A percentile compares a stretch with the other conserved stretches of the same genome.
Evolutionary conservation across 2,329 filamentous ascomycete genomes (phyloP).

Genomic region (Hortaea sp.): DNA sequence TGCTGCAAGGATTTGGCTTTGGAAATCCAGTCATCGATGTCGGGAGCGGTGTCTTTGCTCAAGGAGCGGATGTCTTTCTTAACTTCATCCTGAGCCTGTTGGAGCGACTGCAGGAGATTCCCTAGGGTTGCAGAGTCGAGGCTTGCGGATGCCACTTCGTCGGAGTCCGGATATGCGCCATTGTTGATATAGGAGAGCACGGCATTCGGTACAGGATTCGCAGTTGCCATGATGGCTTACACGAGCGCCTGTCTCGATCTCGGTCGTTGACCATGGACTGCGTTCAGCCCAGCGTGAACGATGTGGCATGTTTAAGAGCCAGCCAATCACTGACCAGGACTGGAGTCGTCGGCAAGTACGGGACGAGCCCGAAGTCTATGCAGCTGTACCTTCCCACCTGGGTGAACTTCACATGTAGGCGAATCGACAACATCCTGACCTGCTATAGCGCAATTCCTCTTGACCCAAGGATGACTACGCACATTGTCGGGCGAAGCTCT

Average conservation of each 20-base stretch:
- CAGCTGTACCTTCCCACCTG: too few species aligned
- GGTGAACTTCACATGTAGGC: too few species aligned
- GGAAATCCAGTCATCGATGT: slow-evolving; percentile 76
- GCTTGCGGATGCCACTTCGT: slow-evolving; percentile 30
- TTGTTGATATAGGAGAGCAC: slow-evolving; percentile 54
- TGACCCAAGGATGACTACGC: too few species aligned
- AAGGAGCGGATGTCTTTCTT: slow-evolving; percentile 64
- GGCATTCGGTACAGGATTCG: slow-evolving; percentile 41
- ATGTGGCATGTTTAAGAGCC: too few species aligned
- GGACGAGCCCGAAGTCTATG: too few species aligned
- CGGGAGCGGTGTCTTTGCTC: slow-evolving; percentile 65
- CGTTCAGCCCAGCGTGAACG: too few species aligned
- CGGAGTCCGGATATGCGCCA: slow-evolving; percentile 46
- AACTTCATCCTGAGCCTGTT: slow-evolving; percentile 42
- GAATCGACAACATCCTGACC: too few species aligned
- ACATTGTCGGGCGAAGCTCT: too few species aligned
- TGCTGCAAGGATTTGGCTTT: slow-evolving; percentile 76
- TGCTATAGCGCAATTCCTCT: too few species aligned
- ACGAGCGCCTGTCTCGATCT: not conserved
- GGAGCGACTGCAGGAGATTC: slow-evolving; percentile 41
- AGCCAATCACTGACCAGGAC: too few species aligned
- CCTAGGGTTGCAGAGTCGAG: slow-evolving; percentile 29
- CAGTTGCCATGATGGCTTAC: slow-evolving; percentile 2
- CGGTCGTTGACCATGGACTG: too few species aligned
- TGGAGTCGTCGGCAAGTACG: too few species aligned